Evolutionary conservation across 768 basidiomycete species (phyloP).

Genomic region (Kwoniella sp.): DNA sequence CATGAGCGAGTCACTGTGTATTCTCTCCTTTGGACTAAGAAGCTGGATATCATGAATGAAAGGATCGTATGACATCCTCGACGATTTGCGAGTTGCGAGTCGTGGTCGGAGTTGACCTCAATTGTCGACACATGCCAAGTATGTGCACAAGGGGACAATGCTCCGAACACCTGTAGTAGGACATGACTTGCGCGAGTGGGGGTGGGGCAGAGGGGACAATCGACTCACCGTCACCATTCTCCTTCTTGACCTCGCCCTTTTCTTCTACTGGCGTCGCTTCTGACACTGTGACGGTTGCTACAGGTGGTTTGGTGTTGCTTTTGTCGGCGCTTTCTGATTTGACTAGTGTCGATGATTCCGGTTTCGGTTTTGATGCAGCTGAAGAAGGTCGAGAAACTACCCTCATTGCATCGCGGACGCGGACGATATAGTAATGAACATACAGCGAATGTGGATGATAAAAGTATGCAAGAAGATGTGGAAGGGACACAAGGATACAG

Average conservation of each 20-base stretch:
- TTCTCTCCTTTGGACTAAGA: neutral
- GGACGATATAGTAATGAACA: neutral
- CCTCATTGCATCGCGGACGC: neutral
- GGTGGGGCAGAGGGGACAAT: too few relatives aligned
- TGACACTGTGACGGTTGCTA: constrained; percentile 19
- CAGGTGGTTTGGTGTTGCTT: constrained; percentile 3
- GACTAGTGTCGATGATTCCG: neutral
- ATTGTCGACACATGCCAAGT: neutral
- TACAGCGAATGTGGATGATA: neutral
- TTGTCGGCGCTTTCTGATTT: constrained; percentile 7
- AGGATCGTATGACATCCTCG: neutral
- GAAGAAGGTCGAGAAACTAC: constrained; percentile 32
- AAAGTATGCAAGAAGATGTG: neutral
- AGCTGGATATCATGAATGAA: neutral
- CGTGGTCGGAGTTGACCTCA: neutral
- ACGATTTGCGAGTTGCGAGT: neutral
- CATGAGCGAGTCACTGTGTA: neutral
- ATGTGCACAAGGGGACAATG: too few relatives aligned
- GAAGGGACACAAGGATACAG: neutral
- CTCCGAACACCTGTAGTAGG: too few relatives aligned
- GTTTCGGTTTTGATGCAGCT: constrained; percentile 20
- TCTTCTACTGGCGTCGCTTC: constrained; percentile 23
- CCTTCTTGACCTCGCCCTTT: constrained; percentile 27
- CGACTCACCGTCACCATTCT: constrained; percentile 36
- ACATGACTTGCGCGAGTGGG: too few relatives aligned